phyloP scores from a whole-genome alignment of 2,329 filamentous ascomycete species.

The Colletotrichum abscissum region DNA sequence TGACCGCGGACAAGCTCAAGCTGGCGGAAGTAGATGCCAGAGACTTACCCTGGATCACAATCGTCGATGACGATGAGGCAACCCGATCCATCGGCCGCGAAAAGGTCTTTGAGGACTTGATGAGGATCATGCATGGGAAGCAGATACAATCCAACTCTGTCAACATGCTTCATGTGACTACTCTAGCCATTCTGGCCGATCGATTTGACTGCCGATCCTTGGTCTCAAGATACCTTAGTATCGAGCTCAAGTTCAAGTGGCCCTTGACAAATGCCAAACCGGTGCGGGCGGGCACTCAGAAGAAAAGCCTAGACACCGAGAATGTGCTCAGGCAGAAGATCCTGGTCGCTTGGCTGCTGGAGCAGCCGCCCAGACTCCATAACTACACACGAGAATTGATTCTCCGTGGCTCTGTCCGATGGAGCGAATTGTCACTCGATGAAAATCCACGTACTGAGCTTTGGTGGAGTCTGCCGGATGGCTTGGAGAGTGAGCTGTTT shows the following conservation, averaged over 20 bases:
- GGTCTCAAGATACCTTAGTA: slow-evolving; percentile 65
- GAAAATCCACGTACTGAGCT: slow-evolving; percentile 51
- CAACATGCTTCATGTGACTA: slow-evolving; percentile 72
- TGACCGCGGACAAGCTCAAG: slow-evolving; percentile 59
- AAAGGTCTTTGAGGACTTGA: slow-evolving; percentile 73
- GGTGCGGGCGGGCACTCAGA: slow-evolving; percentile 47
- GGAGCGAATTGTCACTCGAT: slow-evolving; percentile 56
- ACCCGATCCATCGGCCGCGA: slow-evolving; percentile 71
- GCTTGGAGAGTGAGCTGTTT: slow-evolving; percentile 69
- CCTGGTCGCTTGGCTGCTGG: slow-evolving; percentile 72
- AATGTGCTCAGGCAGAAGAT: slow-evolving; percentile 77
- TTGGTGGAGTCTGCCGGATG: slow-evolving; percentile 80
- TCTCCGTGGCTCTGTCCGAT: slow-evolving; percentile 70
- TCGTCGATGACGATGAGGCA: slow-evolving; percentile 76
- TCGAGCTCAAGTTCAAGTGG: slow-evolving; percentile 65
- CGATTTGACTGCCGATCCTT: slow-evolving; percentile 74
- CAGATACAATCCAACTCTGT: slow-evolving; percentile 51
- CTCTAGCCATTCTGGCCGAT: slow-evolving; percentile 77
- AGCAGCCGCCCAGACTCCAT: slow-evolving; percentile 70
- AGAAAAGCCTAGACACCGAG: slow-evolving; percentile 62
- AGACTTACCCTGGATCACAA: slow-evolving; percentile 72
- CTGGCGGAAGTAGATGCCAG: slow-evolving; percentile 59
- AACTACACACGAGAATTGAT: slow-evolving; percentile 74
- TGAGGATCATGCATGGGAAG: slow-evolving; percentile 72
- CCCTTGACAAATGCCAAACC: slow-evolving; percentile 55